These are phyloP conservation scores for Emergomyces pasteurianus DNA, from an alignment of 2,329 filamentous ascomycete genomes.

Conservation along the genomic window DNA sequence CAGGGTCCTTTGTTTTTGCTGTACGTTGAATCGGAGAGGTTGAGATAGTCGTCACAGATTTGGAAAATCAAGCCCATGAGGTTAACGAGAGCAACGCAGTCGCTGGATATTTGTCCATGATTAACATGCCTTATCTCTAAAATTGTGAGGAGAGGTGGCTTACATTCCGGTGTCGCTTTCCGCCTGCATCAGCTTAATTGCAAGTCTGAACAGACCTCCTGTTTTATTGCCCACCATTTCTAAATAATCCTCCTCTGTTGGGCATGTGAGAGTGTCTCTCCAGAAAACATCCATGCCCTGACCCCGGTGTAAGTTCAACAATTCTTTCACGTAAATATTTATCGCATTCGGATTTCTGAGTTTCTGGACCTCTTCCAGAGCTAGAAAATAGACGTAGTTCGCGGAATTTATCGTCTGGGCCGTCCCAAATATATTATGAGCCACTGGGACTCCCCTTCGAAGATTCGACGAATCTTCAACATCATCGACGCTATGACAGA, in stretches of 20 bases:
- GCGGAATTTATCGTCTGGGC: slow-evolving; percentile 37
- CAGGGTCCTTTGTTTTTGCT: slow-evolving; percentile 77
- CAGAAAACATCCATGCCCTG: slow-evolving; percentile 33
- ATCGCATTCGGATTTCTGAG: slow-evolving; percentile 22
- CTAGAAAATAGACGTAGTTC: slow-evolving; percentile 32
- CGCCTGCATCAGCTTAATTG: slow-evolving; percentile 26
- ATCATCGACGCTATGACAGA: slow-evolving; percentile 27
- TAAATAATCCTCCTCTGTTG: slow-evolving; percentile 29
- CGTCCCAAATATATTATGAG: slow-evolving; percentile 33
- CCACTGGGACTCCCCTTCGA: slow-evolving; percentile 31
- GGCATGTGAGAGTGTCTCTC: slow-evolving; percentile 24
- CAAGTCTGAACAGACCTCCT: slow-evolving; percentile 28
- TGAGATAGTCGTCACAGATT: slow-evolving; percentile 60
- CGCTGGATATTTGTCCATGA: slow-evolving; percentile 6
- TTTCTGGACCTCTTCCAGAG: slow-evolving; percentile 22
- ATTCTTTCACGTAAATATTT: slow-evolving; percentile 25
- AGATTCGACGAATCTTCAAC: slow-evolving; percentile 33
- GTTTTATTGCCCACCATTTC: slow-evolving; percentile 33
- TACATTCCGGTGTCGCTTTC: slow-evolving; percentile 14
- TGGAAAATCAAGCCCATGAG: slow-evolving; percentile 25
- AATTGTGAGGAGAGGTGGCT: not conserved
- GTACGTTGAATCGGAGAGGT: slow-evolving; percentile 56
- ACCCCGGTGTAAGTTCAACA: slow-evolving; percentile 28
- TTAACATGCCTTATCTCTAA: not conserved
- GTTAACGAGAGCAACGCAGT: slow-evolving; percentile 52